Conservation (phyloP, 257 asterid species). For the Parsonsia alboflavescens region DNA sequence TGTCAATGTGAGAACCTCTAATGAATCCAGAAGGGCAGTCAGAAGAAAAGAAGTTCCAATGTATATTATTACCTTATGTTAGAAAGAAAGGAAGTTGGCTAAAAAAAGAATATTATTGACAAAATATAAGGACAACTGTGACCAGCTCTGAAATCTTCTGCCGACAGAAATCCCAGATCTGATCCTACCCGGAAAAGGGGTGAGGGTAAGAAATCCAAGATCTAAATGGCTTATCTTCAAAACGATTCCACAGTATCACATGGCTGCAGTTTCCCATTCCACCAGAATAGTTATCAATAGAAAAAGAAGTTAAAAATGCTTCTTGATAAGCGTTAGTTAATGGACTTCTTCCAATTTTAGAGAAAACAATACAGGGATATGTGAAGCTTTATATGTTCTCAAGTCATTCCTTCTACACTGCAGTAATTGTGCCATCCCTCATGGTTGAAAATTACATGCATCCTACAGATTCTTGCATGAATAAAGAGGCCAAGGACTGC, state of each 20-base stretch:
- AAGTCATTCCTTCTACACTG: neutral
- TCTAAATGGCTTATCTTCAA: neutral
- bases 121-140: neutral
- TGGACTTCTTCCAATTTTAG: neutral
- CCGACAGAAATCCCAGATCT: neutral
- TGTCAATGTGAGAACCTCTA: neutral
- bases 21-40: neutral
- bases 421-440: neutral
- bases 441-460: neutral
- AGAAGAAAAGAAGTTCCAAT: neutral
- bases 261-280: neutral
- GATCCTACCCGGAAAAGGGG: neutral
- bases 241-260: neutral
- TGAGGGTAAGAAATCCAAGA: too few relatives aligned
- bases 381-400: neutral
- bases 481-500: neutral
- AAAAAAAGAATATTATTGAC: too few relatives aligned
- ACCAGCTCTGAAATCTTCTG: neutral
- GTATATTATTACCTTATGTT: neutral
- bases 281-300: neutral
- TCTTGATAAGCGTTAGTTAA: neutral
- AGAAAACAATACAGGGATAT: neutral
- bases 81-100: neutral
- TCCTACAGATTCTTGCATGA: neutral
- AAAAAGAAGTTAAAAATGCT: neutral